Evolutionary conservation across 2,329 filamentous ascomycete genomes (phyloP).

Genomic region (Rhynchosporium graminicola): DNA sequence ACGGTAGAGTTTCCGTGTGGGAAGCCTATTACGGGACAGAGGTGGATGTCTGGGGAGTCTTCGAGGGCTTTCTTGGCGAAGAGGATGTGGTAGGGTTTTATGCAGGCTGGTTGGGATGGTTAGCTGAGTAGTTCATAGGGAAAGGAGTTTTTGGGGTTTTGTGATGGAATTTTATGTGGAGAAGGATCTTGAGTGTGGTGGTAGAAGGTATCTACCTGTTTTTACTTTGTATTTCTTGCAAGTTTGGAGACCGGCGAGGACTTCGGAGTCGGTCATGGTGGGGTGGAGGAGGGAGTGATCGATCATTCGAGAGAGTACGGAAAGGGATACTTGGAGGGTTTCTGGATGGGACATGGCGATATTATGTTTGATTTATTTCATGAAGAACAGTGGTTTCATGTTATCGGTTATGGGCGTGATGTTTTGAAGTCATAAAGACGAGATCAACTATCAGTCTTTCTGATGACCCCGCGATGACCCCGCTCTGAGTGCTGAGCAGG

Average conservation of each 20-base stretch:
- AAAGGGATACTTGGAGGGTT: constrained; percentile 46
- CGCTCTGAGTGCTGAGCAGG: not conserved
- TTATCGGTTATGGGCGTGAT: not conserved
- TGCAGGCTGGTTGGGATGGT: constrained; percentile 45
- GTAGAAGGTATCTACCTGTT: constrained; percentile 36
- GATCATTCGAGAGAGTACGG: constrained; percentile 55
- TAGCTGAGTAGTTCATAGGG: not conserved
- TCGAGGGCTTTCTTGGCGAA: constrained; percentile 50
- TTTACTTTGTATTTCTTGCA: constrained; percentile 52
- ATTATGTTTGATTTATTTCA: not conserved
- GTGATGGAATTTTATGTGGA: not conserved
- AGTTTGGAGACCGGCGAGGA: constrained; percentile 51
- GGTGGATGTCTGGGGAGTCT: constrained; percentile 46
- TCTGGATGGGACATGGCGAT: constrained; percentile 14
- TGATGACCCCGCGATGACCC: constrained; percentile 1
- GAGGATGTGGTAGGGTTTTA: constrained; percentile 58
- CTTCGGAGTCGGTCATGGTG: constrained; percentile 58
- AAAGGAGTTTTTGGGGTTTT: not conserved
- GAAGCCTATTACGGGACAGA: constrained; percentile 57
- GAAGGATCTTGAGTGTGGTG: too few species aligned
- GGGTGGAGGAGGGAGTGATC: constrained; percentile 64
- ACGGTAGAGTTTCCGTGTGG: constrained; percentile 60
- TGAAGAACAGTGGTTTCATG: not conserved
- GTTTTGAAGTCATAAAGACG: not conserved
- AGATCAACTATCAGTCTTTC: too few species aligned